Percentiles rank a stretch among this genome's conserved stretches.
phyloP scores from a whole-genome alignment of 805 yeast genomes.

The Spathaspora boniae region DNA sequence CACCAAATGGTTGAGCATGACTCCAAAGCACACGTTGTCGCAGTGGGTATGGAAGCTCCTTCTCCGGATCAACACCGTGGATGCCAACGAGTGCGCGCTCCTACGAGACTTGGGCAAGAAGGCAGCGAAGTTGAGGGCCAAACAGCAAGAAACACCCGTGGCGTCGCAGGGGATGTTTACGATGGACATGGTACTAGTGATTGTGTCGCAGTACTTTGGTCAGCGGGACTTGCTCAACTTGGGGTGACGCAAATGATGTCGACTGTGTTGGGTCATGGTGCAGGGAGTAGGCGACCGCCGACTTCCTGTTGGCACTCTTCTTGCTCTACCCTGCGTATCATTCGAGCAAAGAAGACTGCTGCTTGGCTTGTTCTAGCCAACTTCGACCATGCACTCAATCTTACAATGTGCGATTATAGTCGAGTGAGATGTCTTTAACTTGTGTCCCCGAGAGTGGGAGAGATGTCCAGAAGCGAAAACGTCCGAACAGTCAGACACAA shows the following conservation, averaged over 20 bases:
- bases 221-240: constrained; percentile 28
- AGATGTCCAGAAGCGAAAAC: no score
- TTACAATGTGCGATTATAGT: no score
- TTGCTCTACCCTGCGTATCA: no score
- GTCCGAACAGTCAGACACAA: no score
- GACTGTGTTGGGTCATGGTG: neutral
- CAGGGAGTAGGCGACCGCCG: neutral
- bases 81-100: constrained; percentile 29
- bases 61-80: constrained; percentile 29
- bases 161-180: constrained; percentile 19
- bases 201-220: constrained; percentile 32
- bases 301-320: no score
- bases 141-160: constrained; percentile 5
- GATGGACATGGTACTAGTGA: constrained; percentile 26
- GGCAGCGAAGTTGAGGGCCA: constrained; percentile 25
- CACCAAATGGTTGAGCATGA: constrained; percentile 37
- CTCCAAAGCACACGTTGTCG: constrained; percentile 22
- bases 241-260: neutral
- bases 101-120: constrained; percentile 37
- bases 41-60: constrained; percentile 36
- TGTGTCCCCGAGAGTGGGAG: no score
- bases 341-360: no score
- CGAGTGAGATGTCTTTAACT: no score
- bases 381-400: no score
- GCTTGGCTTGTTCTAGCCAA: no score